phyloP scores from a whole-genome alignment of 495 filamentous ascomycete species.

The Glutinoglossum americanum region DNA sequence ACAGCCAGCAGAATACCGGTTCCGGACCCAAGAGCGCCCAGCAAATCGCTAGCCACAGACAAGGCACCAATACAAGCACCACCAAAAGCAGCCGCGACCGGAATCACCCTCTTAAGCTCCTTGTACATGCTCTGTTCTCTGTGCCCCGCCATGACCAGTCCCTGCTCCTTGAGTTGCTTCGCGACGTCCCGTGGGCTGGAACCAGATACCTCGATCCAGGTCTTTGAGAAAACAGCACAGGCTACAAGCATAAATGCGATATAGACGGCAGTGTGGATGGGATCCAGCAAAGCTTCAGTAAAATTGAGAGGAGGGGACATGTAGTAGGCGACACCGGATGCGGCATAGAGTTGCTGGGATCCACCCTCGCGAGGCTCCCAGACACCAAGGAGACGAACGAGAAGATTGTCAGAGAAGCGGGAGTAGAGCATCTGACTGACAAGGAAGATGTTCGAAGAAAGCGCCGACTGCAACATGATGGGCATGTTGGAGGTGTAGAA shows the following conservation, averaged over 20 bases:
- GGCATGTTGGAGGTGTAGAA: slow-evolving; percentile 93
- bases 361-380: slow-evolving; percentile 97
- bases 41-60: slow-evolving; percentile 82
- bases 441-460: slow-evolving; percentile 97
- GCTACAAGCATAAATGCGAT: slow-evolving; percentile 92
- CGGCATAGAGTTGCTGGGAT: slow-evolving; percentile 66
- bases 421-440: slow-evolving; percentile 98
- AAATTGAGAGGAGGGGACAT: slow-evolving; percentile 98
- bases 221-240: slow-evolving; percentile 98
- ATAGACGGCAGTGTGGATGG: slow-evolving; percentile 90
- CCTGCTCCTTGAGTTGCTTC: slow-evolving; percentile 99
- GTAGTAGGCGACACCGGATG: slow-evolving; percentile 91
- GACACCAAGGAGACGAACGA: slow-evolving; percentile 87
- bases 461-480: slow-evolving; percentile 96
- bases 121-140: slow-evolving; percentile 99
- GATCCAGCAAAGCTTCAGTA: slow-evolving; percentile 86
- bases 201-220: slow-evolving; percentile 98
- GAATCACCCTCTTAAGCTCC: slow-evolving; percentile 97
- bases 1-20: slow-evolving; percentile 97
- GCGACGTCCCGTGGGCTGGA: slow-evolving; percentile 94
- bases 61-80: slow-evolving; percentile 98
- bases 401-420: slow-evolving; percentile 92
- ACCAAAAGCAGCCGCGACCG: slow-evolving; percentile 93
- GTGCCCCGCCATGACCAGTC: slow-evolving; percentile 97
- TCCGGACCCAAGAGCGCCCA: slow-evolving; percentile 88